These are phyloP conservation scores for Penicillium frequentans DNA, from an alignment of 2,329 filamentous ascomycete genomes.

Conservation along the genomic window DNA sequence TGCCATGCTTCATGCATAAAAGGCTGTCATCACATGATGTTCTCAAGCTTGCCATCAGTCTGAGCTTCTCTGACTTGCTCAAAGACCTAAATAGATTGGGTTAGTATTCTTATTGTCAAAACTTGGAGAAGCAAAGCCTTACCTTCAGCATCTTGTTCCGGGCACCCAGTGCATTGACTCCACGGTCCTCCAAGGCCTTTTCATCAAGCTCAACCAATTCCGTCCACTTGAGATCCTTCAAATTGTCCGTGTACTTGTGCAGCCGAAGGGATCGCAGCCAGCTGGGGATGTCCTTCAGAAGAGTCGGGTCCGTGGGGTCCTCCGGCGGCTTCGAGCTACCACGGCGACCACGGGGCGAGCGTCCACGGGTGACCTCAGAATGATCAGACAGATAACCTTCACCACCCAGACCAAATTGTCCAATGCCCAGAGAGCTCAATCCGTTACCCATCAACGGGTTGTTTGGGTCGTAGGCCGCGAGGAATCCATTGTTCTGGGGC, in stretches of 20 bases:
- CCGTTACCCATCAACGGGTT: conserved; percentile 71
- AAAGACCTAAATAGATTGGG: conserved; percentile 64
- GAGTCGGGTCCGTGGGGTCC: conserved; percentile 86
- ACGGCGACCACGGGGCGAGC: conserved; percentile 86
- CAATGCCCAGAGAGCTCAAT: conserved; percentile 69
- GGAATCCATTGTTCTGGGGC: conserved; percentile 90
- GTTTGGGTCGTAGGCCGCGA: conserved; percentile 78
- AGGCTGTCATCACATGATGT: conserved; percentile 25
- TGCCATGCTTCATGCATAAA: conserved; percentile 13
- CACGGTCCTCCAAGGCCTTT: conserved; percentile 85
- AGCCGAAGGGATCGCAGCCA: conserved; percentile 93
- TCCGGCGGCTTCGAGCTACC: conserved; percentile 97
- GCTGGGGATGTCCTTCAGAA: conserved; percentile 91
- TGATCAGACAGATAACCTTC: conserved; percentile 94
- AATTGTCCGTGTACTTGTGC: conserved; percentile 98
- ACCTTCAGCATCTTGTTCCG: conserved; percentile 98
- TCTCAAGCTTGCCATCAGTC: conserved; percentile 66
- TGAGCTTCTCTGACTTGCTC: conserved; percentile 89
- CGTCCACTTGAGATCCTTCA: conserved; percentile 96
- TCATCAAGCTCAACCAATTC: conserved; percentile 91
- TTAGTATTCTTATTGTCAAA: conserved; percentile 27
- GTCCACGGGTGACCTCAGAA: conserved; percentile 84
- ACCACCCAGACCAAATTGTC: conserved; percentile 67
- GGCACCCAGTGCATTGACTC: conserved; percentile 92
- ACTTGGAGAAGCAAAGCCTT: conserved; percentile 24